Base-by-base conservation (phyloP, 805 yeast species). In the Pichia sporocuriosa region DNA sequence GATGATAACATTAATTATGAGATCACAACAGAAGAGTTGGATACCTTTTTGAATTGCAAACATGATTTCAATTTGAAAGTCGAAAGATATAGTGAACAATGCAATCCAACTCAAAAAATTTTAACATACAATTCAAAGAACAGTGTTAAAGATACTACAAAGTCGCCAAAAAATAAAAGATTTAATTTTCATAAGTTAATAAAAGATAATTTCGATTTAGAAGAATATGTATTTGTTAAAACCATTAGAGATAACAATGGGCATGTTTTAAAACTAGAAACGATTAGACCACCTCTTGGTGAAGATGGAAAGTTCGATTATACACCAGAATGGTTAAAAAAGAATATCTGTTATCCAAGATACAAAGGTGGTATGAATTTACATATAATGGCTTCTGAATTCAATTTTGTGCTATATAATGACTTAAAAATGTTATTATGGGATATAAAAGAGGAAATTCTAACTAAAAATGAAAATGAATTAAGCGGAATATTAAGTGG, bases 311-410 rank as follows among this genome's bases (percentile, higher is more conserved):
- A 49, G 15, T 40, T 28, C 15, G 41, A 42, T 13, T 56, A 54
- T 34, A 49, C 54, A 2, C 46, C 62, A 22, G 67, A 59, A 37
- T 63, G 67, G 67, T 49, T 68, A 15, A 69, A 69, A 45, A 55
- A 56, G 31, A 53, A 58, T 34, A 57, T 69, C 32, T 68, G 73
- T 31, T 65, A 58, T 41, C 73, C 73, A 35, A 53, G 73, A 22
- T 69, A 69, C 45, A 69, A 69, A 43, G 57, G 69, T 35, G 66
- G 63, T 24, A 69, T 69, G 73, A 67, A 67, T 47, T 52, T 69
- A 6, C 70, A 65, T 42, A 33, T 66, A 12, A 17, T 64, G 2
- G 34, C 27, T 32, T 21, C 50, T 1, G 29, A 37, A 26, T 45
- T 39, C 11, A 47, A 49, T 29, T 54, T 55, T 24, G 41, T 58